A percentile compares a stretch with the other conserved stretches of the same genome.
Evolutionary conservation across 441 rosid species (phyloP).

Genomic region (Erodium trifolium): DNA sequence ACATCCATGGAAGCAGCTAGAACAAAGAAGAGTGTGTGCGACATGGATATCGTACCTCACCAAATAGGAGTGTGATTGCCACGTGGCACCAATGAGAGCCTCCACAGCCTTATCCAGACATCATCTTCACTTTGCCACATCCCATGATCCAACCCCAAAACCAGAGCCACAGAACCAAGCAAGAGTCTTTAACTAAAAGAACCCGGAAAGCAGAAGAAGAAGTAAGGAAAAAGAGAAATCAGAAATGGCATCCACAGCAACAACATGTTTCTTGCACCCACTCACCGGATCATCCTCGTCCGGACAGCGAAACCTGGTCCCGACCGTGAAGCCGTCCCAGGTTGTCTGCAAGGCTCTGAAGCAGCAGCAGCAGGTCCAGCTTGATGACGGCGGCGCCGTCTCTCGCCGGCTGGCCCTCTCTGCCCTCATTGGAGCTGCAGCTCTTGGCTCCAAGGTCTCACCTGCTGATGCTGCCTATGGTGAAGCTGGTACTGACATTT

Average conservation of each 20-base stretch:
- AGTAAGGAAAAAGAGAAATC: background rate
- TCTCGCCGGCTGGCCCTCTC: constrained; percentile 86
- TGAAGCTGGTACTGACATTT: constrained; percentile 53
- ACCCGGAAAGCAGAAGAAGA: background rate
- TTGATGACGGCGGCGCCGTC: constrained; percentile 39
- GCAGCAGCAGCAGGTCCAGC: constrained; percentile 19
- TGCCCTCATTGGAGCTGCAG: constrained; percentile 75
- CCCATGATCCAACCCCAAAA: constrained; percentile 25
- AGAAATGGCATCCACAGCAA: constrained; percentile 65
- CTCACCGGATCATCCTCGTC: constrained; percentile 43
- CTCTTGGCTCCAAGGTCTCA: constrained; percentile 71
- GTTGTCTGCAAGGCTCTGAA: constrained; percentile 66
- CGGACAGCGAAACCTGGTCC: constrained; percentile 39
- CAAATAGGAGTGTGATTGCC: constrained; percentile 9
- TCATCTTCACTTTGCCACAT: background rate
- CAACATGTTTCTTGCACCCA: constrained; percentile 72
- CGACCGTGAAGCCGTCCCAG: constrained; percentile 40
- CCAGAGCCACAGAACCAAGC: background rate
- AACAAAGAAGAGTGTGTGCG: background rate
- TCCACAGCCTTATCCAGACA: constrained; percentile 39
- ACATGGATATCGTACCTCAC: background rate
- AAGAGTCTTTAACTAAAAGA: background rate
- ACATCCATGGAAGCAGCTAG: background rate
- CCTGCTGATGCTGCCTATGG: constrained; percentile 99
- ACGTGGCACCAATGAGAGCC: constrained; percentile 37